Percentiles rank a stretch among this genome's conserved stretches.
These are phyloP conservation scores for Phytopythium kandeliae DNA, from an alignment of 352 stramenopile species.

Conservation along the genomic window DNA sequence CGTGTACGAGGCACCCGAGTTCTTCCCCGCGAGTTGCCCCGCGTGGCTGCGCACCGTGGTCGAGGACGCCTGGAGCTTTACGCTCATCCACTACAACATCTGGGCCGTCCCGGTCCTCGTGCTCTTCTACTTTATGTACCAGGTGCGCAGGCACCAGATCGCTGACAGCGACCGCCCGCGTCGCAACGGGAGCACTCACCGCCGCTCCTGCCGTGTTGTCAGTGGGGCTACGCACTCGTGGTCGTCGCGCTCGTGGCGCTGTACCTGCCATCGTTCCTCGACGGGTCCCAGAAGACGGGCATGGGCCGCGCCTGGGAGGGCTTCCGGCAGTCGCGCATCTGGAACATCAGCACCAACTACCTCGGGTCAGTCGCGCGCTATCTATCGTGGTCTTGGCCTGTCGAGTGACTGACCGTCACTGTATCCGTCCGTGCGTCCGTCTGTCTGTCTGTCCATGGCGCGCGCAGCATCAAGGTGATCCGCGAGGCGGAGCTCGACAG, in stretches of 20 bases:
- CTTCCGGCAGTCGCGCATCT: constrained; percentile 40
- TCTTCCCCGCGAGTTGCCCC: constrained; percentile 34
- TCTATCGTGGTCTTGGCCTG: too few species aligned
- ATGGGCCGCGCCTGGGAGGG: constrained; percentile 44
- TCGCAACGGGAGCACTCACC: too few species aligned
- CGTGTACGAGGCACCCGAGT: constrained; percentile 36
- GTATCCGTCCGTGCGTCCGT: too few species aligned
- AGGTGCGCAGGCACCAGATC: too few species aligned
- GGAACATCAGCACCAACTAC: constrained; percentile 43
- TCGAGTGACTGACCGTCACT: neutral
- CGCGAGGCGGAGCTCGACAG: constrained; percentile 56
- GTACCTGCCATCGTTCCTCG: constrained; percentile 63
- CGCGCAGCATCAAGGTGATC: constrained; percentile 44
- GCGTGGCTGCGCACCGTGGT: constrained; percentile 34
- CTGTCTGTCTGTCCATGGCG: too few species aligned
- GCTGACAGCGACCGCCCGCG: too few species aligned
- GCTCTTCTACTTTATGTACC: constrained; percentile 63
- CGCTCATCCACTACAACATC: constrained; percentile 74
- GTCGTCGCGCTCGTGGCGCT: constrained; percentile 44
- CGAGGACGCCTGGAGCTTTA: constrained; percentile 47
- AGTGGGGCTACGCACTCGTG: constrained; percentile 48
- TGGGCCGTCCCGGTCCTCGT: constrained; percentile 42
- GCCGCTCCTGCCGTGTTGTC: too few species aligned
- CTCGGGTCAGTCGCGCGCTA: constrained; percentile 19
- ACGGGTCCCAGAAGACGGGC: constrained; percentile 44